A percentile compares a stretch with the other conserved stretches of the same genome.
These are phyloP conservation scores for Bassia scoparia DNA, from an alignment of 148 eudicot species.

Conservation along the genomic window DNA sequence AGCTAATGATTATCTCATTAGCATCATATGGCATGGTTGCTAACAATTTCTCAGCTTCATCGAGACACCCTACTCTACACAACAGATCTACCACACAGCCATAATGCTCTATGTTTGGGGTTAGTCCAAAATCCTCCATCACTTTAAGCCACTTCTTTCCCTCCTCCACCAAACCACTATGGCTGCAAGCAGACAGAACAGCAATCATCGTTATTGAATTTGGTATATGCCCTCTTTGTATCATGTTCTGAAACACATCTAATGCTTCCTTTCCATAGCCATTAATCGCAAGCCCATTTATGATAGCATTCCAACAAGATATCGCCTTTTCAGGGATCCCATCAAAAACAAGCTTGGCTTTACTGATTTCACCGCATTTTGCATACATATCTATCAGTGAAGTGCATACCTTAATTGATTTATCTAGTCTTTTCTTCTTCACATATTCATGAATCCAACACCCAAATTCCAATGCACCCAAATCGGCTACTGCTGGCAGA, in stretches of 20 bases:
- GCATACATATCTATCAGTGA: slow-evolving; percentile 81
- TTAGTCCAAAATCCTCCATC: slow-evolving; percentile 46
- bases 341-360: slow-evolving; percentile 53
- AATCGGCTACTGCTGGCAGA: slow-evolving; percentile 78
- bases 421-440: slow-evolving; percentile 49
- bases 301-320: slow-evolving; percentile 73
- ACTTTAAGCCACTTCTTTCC: slow-evolving; percentile 57
- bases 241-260: slow-evolving; percentile 53
- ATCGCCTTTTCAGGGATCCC: slow-evolving; percentile 39
- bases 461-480: slow-evolving; percentile 79
- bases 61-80: slow-evolving; percentile 62
- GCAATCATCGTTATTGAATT: slow-evolving; percentile 69
- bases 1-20: slow-evolving; percentile 67
- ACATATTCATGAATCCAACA: slow-evolving; percentile 61
- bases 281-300: slow-evolving; percentile 78
- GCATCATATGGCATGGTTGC: slow-evolving; percentile 69
- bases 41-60: slow-evolving; percentile 72
- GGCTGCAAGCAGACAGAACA: slow-evolving; percentile 77
- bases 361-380: slow-evolving; percentile 68
- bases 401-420: slow-evolving; percentile 55
- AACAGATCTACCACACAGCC: slow-evolving; percentile 77
- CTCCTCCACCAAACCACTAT: slow-evolving; percentile 74
- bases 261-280: slow-evolving; percentile 64
- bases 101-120: slow-evolving; percentile 69
- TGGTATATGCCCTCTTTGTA: slow-evolving; percentile 40